Conservation (phyloP, 1,284 basidiomycete genomes). For the Ceratobasidium theobromae region DNA sequence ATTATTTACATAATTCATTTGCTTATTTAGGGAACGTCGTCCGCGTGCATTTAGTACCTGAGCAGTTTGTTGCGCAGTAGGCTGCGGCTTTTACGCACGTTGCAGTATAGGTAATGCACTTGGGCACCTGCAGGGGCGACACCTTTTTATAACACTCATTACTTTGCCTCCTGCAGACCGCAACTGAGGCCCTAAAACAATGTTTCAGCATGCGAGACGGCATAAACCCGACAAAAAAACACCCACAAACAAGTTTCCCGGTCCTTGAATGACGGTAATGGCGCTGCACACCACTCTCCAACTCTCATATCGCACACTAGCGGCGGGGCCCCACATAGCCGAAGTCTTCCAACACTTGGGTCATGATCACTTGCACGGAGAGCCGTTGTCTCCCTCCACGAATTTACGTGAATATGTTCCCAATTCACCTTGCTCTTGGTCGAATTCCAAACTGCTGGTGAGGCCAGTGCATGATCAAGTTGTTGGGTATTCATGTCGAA, state of each 20-base stretch:
- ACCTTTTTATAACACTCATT: constrained; percentile 29
- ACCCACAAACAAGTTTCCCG: constrained; percentile 32
- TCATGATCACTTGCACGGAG: constrained; percentile 60
- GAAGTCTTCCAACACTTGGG: constrained; percentile 55
- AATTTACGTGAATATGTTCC: constrained; percentile 64
- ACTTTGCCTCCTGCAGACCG: constrained; percentile 33
- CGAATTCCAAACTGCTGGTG: constrained; percentile 48
- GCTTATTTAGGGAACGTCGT: constrained; percentile 10
- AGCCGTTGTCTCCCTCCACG: constrained; percentile 51
- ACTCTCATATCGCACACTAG: constrained; percentile 29
- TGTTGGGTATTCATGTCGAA: constrained; percentile 59
- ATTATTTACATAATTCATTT: background rate
- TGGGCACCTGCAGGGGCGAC: constrained; percentile 18
- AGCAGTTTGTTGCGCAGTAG: constrained; percentile 12
- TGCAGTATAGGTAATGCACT: constrained; percentile 32
- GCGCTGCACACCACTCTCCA: constrained; percentile 33
- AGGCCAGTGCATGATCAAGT: constrained; percentile 61
- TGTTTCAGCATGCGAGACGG: background rate
- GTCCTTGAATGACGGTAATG: constrained; percentile 33
- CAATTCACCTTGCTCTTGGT: constrained; percentile 46
- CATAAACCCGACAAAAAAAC: background rate
- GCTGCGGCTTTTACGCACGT: constrained; percentile 27
- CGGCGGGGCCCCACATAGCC: constrained; percentile 45
- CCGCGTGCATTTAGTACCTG: constrained; percentile 9
- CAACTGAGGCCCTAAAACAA: constrained; percentile 23